Base-by-base conservation (phyloP, 306 rosid species). In the Delonix regia region DNA sequence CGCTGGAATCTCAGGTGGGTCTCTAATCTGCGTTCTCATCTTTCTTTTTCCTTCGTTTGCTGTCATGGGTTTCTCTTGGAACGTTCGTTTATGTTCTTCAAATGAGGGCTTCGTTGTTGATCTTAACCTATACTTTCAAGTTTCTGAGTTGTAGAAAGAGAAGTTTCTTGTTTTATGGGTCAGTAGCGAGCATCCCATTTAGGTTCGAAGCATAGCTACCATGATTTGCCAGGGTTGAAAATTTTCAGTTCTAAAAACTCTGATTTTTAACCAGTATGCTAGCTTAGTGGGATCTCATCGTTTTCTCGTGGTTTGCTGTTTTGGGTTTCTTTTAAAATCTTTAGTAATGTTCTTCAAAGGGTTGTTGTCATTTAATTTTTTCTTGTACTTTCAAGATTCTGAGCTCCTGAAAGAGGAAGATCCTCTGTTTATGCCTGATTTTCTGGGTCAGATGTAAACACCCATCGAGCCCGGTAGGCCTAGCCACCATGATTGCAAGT, bases 1-100 rank as follows among this genome's bases (percentile, higher is more conserved):
- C 41, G 98, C 99, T 45, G 99, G 99, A 1, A 92, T 95, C 75
- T 95, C 99, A 71, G 99, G 98, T 92, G 56, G 3, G 14, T 51
- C 36, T 41, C 6, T 14, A 41, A 41, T 41, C 47, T 41, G 13
- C 0, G 13, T 41, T 41, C 47, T 7, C 57, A 14, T 47, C n/a
- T 47, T 47, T 16, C 15, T 3, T 15, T 47, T 3, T 10, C 10
- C 10, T 5, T 10, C 47, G 47, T 6, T 38, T 36, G 16, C 45
- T 38, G 13, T 28, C 52, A 8, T 66, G 57, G 25, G 74, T 53
- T 80, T 73, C 79, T 64, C 12, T n/a, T 12, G 18, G 3, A 13
- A 15, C 0, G 1, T 30, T 9, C 1, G 7, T 1, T 53, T 3
- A 19, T 19, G 0, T 53, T 53, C 60, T 38, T 38, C 5, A 66